Conservation (phyloP, 306 rosid species). For the Morella rubra region DNA sequence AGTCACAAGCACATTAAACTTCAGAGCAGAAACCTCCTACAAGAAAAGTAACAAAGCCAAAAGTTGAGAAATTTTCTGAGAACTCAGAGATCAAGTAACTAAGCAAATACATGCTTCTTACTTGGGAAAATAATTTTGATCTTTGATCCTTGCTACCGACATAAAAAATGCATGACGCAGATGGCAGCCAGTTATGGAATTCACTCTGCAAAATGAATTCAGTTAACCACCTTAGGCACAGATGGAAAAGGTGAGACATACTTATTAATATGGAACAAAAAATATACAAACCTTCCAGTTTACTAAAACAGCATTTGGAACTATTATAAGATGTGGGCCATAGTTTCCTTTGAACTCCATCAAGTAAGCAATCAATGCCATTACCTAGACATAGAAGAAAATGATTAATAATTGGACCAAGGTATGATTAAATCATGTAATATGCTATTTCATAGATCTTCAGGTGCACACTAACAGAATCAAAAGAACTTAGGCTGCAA, state of each 20-base stretch:
- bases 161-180: conserved; percentile 91
- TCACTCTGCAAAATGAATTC: conserved; percentile 74
- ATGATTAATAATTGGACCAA: not conserved
- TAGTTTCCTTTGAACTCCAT: conserved; percentile 99
- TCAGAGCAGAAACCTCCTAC: conserved; percentile 92
- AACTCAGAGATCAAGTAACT: conserved; percentile 16
- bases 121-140: conserved; percentile 89
- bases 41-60: conserved; percentile 21
- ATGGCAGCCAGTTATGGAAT: conserved; percentile 85
- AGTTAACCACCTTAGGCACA: conserved; percentile 24
- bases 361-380: conserved; percentile 97
- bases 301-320: conserved; percentile 98
- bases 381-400: conserved; percentile 55
- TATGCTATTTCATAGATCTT: conserved; percentile 10
- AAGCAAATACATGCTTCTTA: conserved; percentile 43
- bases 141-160: conserved; percentile 94
- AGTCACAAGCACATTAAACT: conserved; percentile 96
- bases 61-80: conserved; percentile 19
- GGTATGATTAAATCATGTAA: not conserved
- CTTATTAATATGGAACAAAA: conserved; percentile 4
- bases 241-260: not conserved
- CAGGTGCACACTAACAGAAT: conserved; percentile 8
- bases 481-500: conserved; percentile 6
- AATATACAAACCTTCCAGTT: conserved; percentile 83
- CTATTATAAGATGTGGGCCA: conserved; percentile 99